phyloP scores from a whole-genome alignment of 2,329 filamentous ascomycete species.

The Hypocreales sp. region DNA sequence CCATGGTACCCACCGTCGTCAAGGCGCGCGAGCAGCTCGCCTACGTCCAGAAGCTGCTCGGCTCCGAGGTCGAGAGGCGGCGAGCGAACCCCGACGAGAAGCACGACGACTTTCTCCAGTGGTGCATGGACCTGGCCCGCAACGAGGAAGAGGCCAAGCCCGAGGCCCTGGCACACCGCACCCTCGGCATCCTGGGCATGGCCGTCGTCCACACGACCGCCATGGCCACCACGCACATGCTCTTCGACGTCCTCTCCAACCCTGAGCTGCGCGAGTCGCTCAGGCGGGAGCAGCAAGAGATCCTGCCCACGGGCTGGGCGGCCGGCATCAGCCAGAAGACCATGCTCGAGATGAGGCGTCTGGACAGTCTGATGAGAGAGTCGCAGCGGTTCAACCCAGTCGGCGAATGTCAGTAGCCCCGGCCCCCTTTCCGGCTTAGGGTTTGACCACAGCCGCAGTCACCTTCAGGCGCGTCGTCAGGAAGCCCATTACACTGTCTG shows the following conservation, averaged over 20 bases:
- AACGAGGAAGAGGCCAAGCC: slow-evolving; percentile 4
- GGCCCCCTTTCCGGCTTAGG: no score
- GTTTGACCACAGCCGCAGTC: slow-evolving; percentile 1
- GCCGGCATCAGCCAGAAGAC: slow-evolving; percentile 5
- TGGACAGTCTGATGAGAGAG: slow-evolving; percentile 8
- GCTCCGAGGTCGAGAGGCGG: slow-evolving; percentile 3
- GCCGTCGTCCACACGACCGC: slow-evolving; percentile 7
- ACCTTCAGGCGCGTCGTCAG: slow-evolving; percentile 6
- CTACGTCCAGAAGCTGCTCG: slow-evolving; percentile 4
- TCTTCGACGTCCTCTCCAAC: slow-evolving; percentile 5
- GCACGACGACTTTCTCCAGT: slow-evolving; percentile 6
- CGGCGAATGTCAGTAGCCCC: slow-evolving; percentile 6
- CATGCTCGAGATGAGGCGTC: slow-evolving; percentile 7
- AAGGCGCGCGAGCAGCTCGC: slow-evolving; percentile 3
- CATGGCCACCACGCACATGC: slow-evolving; percentile 6
- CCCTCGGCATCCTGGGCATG: slow-evolving; percentile 6
- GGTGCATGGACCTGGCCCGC: slow-evolving; percentile 6
- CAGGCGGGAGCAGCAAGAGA: slow-evolving; percentile 2
- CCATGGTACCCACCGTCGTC: slow-evolving; percentile 2
- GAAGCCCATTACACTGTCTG: slow-evolving; percentile 4
- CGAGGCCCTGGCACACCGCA: slow-evolving; percentile 4
- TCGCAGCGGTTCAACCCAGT: slow-evolving; percentile 7
- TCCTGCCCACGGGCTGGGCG: slow-evolving; percentile 3
- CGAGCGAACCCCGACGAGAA: slow-evolving; percentile 2
- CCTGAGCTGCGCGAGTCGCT: slow-evolving; percentile 2